Evolutionary conservation across 768 basidiomycete species (phyloP).

Genomic region (Calocera viscosa): DNA sequence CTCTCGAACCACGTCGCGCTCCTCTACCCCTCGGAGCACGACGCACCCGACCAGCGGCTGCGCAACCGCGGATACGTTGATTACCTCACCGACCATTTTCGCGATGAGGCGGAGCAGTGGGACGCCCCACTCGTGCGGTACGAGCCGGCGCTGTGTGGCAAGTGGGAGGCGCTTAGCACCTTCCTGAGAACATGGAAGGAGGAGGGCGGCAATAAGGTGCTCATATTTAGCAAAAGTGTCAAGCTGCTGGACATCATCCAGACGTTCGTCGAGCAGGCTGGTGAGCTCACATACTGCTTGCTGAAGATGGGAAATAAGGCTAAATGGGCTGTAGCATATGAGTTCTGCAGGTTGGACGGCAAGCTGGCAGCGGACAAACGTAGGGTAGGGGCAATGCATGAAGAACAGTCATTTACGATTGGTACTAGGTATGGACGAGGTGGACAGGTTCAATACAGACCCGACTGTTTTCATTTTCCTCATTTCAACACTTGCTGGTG

Average conservation of each 20-base stretch:
- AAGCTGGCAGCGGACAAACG: conserved; percentile 52
- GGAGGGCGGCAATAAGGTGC: conserved; percentile 58
- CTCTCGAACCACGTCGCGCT: conserved; percentile 79
- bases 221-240: conserved; percentile 88
- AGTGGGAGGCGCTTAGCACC: conserved; percentile 64
- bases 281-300: conserved; percentile 28
- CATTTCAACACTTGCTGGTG: conserved; percentile 84
- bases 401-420: neutral
- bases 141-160: conserved; percentile 60
- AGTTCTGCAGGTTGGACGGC: conserved; percentile 71
- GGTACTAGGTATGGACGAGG: conserved; percentile 61
- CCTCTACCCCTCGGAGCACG: conserved; percentile 62
- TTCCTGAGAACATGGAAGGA: conserved; percentile 59
- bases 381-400: conserved; percentile 28
- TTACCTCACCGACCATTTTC: conserved; percentile 36
- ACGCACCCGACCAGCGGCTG: conserved; percentile 54
- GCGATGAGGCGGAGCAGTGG: conserved; percentile 42
- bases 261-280: conserved; percentile 49
- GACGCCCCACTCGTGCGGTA: conserved; percentile 49
- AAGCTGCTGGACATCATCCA: conserved; percentile 79
- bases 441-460: conserved; percentile 71
- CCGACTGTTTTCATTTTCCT: conserved; percentile 65
- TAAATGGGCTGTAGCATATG: conserved; percentile 34
- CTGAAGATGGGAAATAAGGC: neutral
- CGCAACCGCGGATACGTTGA: conserved; percentile 6